Percentiles rank a stretch among this genome's conserved stretches.
These are phyloP conservation scores for Primulina huaijiensis DNA, from an alignment of 257 asterid genomes.

Conservation along the genomic window DNA sequence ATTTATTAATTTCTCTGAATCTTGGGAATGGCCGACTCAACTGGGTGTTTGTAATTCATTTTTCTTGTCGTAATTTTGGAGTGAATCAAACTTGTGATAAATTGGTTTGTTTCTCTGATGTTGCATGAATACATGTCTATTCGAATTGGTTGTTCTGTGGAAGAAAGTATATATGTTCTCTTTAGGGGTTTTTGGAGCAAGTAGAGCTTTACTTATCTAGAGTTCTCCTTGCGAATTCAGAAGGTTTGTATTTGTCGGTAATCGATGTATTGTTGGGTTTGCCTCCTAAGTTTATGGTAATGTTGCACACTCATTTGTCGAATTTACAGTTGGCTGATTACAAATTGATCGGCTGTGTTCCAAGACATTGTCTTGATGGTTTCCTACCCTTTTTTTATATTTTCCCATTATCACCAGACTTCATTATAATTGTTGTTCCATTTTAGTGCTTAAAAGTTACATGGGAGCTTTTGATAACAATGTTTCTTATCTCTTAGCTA, in stretches of 20 bases:
- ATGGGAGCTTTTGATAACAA: not conserved
- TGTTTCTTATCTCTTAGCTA: not conserved
- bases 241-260: not conserved
- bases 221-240: constrained; percentile 1
- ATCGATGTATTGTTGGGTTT: not conserved
- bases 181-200: constrained; percentile 10
- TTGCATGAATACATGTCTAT: not conserved
- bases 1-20: too few species aligned
- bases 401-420: not conserved
- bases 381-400: not conserved
- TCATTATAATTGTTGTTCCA: not conserved
- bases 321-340: not conserved
- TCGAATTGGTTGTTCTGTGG: constrained; percentile 11
- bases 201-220: constrained; percentile 1
- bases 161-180: constrained; percentile 6
- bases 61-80: not conserved
- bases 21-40: not conserved
- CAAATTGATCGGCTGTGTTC: not conserved
- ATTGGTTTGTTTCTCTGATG: not conserved
- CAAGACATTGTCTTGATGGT: not conserved
- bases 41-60: constrained; percentile 1
- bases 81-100: constrained; percentile 18
- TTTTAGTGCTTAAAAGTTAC: not conserved
- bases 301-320: not conserved
- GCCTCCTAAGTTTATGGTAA: not conserved